Base-by-base conservation (phyloP, 2,329 filamentous ascomycete genomes). In the Chaetomiaceae sp. region DNA sequence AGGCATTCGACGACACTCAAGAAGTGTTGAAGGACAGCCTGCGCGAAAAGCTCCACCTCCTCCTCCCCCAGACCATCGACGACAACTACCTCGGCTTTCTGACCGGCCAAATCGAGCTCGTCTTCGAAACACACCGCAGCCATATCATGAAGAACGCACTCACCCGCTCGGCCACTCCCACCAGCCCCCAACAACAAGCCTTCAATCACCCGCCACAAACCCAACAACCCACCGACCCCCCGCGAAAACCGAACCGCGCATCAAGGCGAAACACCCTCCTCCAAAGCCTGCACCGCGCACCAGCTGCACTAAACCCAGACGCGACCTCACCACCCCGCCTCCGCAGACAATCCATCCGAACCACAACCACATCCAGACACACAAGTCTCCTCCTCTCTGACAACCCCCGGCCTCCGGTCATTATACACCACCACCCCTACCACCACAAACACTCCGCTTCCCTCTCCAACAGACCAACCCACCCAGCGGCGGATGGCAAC, bases 71-170 rank as follows among this genome's bases (percentile, higher is more conserved):
- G 4, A 37, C 20, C 13, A 43, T 58, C 14, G 55, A 59, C 5
- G 45, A 54, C 19, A 38, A 54, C 27, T 62, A 58, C 34, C 57
- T 58, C 38, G 41, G 39, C 14, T 62, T 62, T 25, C 47, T 62
- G 6, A 42, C 57, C 1, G 56, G 57, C 1, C 60, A 62, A 23
- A 47, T 62, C 7, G 58, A 58, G 5, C 50, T 62, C 0, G 56
- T 60, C 3, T 58, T 60, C 13, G 57, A 62, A 16, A 60, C 53
- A 1, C 58, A 62, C 33, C 50, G 53, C 5, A 57, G 57, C 7
- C 55, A 60, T 23, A 44, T 57, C 16, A 54, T 58, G 39, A 53
- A 55, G 23, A 46, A 57, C 19, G 56, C 55, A 13, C 16, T 54
- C 0, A 41, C 14, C 7, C 46, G 44, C 17, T n/a, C 21, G n/a